These are phyloP conservation scores for Plectranthus barbatus DNA, from an alignment of 257 asterid species.

Conservation along the genomic window DNA sequence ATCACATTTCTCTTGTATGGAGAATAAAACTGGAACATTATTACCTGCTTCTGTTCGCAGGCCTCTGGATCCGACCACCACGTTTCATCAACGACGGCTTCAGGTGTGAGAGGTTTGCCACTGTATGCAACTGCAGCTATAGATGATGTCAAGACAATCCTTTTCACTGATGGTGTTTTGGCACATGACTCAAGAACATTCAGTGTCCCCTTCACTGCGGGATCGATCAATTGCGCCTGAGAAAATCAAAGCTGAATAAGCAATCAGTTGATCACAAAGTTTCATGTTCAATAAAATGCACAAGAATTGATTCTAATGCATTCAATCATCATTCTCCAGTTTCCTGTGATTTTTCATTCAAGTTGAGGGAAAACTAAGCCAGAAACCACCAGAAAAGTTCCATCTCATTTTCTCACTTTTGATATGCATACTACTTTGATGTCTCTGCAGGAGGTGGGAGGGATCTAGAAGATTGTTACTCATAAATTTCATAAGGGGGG, in stretches of 20 bases:
- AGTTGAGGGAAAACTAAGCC: neutral
- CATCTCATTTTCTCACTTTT: neutral
- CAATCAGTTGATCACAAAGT: neutral
- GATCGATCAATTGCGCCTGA: conserved; percentile 71
- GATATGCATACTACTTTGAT: neutral
- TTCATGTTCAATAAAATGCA: too few relatives aligned
- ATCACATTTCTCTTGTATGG: neutral
- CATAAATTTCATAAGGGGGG: too few relatives aligned
- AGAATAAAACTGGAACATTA: neutral
- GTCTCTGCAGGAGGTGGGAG: neutral
- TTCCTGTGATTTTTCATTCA: neutral
- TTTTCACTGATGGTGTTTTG: conserved; percentile 45
- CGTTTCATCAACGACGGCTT: conserved; percentile 46
- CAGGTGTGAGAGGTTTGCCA: conserved; percentile 59
- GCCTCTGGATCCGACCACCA: conserved; percentile 58
- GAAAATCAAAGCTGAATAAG: conserved; percentile 15
- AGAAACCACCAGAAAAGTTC: neutral
- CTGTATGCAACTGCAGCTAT: conserved; percentile 59
- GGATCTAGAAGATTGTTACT: neutral
- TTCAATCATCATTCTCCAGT: too few relatives aligned
- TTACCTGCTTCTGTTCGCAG: conserved; percentile 42
- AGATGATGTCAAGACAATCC: conserved; percentile 74
- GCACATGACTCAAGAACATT: conserved; percentile 74
- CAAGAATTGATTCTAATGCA: neutral
- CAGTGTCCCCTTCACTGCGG: conserved; percentile 77